Base-by-base conservation (phyloP, 192 early-diverging fungal species). In the Umbelopsis ramanniana region DNA sequence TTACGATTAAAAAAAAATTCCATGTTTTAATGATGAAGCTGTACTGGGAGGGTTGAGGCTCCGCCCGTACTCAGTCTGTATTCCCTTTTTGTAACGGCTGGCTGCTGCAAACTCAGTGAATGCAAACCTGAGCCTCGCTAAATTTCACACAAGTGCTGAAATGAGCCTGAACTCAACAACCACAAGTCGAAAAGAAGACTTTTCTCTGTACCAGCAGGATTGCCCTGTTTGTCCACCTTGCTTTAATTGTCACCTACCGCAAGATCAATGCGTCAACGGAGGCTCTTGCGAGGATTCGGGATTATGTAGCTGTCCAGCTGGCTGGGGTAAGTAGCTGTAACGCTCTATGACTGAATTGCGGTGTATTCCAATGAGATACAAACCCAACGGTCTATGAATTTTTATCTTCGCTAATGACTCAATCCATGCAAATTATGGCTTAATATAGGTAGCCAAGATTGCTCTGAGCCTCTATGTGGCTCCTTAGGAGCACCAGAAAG, bases 291-390 rank as follows among this genome's bases (percentile, higher is more conserved):
- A 82, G 46, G 83, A 77, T 37, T 75, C 76, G 43, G 81, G 86
- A 37, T 71, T 84, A 19, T 95, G 94, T 57, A 70, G 83, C 24
- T 97, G 95, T 76, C 78, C 86, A 26, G 87, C 88, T 6, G 94
- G 93, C 53, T 79, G 77, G 77, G 77, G 77, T 79, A 79, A 35
- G 40, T 54, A 40, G n/a, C 17, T 50, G 5, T 10, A 19, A 37
- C 29, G 4, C 33, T 17, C 0, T 14, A 19, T 11, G 24, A 14
- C 15, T 0, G 24, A 29, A 22, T 3, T 29, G 29, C 29, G 29
- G 29, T 29, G 29, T 29, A 29, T 1, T 29, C 29, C 29, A 29
- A 29, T 29, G 29, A 29, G 29, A 29, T 29, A 29, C 3, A 3
- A 29, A 29, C 29, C 29, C 29, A 29, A 29, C 29, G 29, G 1